These are phyloP conservation scores for Exophiala oligosperma DNA, from an alignment of 2,329 filamentous ascomycete genomes.

Conservation along the genomic window DNA sequence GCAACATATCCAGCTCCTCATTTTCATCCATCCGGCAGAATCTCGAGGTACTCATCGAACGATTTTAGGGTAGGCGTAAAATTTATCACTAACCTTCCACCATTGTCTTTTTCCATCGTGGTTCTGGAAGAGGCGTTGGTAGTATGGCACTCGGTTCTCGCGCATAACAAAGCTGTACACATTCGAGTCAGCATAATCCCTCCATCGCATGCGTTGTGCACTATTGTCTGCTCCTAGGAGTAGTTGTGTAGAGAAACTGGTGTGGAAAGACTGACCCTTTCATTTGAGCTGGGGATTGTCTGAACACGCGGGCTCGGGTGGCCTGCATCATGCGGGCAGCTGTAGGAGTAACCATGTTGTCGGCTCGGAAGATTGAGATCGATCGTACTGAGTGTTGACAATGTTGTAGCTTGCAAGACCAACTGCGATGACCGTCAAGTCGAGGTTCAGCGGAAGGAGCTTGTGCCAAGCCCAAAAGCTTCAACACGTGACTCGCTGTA, in stretches of 20 bases:
- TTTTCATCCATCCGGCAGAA: background rate
- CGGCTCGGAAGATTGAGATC: slow-evolving; percentile 2
- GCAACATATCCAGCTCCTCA: background rate
- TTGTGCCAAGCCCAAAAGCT: slow-evolving; percentile 13
- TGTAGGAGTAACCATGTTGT: slow-evolving; percentile 30
- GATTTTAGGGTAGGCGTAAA: background rate
- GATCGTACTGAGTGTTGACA: slow-evolving; percentile 1
- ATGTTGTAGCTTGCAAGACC: slow-evolving; percentile 6
- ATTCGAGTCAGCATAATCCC: slow-evolving; percentile 3
- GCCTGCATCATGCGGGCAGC: slow-evolving; percentile 32
- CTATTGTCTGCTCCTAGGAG: background rate
- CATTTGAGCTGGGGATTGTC: slow-evolving; percentile 19
- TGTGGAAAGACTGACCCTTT: slow-evolving; percentile 2
- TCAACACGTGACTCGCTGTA: slow-evolving; percentile 13
- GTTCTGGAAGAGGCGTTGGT: slow-evolving; percentile 66
- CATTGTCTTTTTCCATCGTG: slow-evolving; percentile 67
- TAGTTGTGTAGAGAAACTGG: background rate
- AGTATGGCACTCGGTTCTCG: slow-evolving; percentile 67
- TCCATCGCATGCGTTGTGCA: background rate
- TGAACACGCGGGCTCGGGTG: slow-evolving; percentile 29
- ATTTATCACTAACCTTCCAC: slow-evolving; percentile 60
- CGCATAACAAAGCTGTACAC: slow-evolving; percentile 58
- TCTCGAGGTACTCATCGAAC: background rate
- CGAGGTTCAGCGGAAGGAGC: slow-evolving; percentile 9
- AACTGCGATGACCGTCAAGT: background rate